Percentiles rank a stretch among this genome's conserved stretches.
Evolutionary conservation across 1,284 basidiomycete genomes (phyloP).

Genomic region (Leccinum pallidistipes): DNA sequence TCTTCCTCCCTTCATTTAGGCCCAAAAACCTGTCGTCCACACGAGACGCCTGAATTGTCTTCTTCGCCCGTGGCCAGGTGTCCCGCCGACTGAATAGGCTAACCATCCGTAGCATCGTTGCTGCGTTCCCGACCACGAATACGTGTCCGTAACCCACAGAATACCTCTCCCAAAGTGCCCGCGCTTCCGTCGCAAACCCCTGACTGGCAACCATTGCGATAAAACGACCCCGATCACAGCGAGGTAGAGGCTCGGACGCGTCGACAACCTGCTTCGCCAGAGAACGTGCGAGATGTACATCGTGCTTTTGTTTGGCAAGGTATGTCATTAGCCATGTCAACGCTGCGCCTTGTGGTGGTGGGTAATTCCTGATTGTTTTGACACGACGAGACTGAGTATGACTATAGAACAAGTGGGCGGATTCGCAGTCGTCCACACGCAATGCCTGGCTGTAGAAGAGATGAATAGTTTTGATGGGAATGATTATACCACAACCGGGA

Average conservation of each 20-base stretch:
- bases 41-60: background rate
- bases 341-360: slow-evolving; percentile 45
- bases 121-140: slow-evolving; percentile 46
- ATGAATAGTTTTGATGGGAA: slow-evolving; percentile 43
- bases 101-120: slow-evolving; percentile 54
- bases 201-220: slow-evolving; percentile 45
- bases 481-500: slow-evolving; percentile 25
- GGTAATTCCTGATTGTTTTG: slow-evolving; percentile 39
- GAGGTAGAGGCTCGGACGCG: slow-evolving; percentile 40
- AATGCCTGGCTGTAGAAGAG: slow-evolving; percentile 46
- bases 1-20: slow-evolving; percentile 8
- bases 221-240: slow-evolving; percentile 46
- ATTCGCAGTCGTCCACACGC: slow-evolving; percentile 25
- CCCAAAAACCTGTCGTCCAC: slow-evolving; percentile 2
- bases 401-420: slow-evolving; percentile 43
- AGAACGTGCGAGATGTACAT: slow-evolving; percentile 40
- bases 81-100: slow-evolving; percentile 48
- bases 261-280: slow-evolving; percentile 51
- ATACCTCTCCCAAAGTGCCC: slow-evolving; percentile 58
- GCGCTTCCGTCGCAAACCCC: slow-evolving; percentile 48
- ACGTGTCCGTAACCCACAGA: slow-evolving; percentile 42
- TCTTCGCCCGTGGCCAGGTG: slow-evolving; percentile 19
- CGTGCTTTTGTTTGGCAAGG: slow-evolving; percentile 40
- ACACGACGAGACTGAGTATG: slow-evolving; percentile 39
- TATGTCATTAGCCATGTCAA: slow-evolving; percentile 53